Percentiles rank a stretch among this genome's conserved stretches.
Evolutionary conservation across 768 basidiomycete genomes (phyloP).

Genomic region (Dacryopinax spathularia): DNA sequence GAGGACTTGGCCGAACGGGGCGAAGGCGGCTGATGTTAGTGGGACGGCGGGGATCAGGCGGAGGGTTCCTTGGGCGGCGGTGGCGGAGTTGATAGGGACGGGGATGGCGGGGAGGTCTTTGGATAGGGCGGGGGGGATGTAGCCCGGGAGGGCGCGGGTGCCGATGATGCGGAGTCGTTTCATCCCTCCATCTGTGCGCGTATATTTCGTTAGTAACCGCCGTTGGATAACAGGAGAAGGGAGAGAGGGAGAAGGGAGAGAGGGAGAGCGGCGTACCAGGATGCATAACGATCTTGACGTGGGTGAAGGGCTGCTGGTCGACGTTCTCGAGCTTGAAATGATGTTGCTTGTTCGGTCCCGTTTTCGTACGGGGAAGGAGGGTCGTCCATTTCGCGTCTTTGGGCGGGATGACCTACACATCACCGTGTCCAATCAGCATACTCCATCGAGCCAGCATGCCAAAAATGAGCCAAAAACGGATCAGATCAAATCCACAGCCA

Average conservation of each 20-base stretch:
- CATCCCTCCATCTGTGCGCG: slow-evolving; percentile 62
- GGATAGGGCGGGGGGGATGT: background rate
- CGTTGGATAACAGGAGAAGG: background rate
- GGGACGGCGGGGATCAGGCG: slow-evolving; percentile 29
- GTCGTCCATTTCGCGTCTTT: slow-evolving; percentile 49
- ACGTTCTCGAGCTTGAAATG: slow-evolving; percentile 69
- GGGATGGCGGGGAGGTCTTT: slow-evolving; percentile 4
- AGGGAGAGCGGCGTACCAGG: slow-evolving; percentile 33
- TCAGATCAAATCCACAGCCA: too few relatives aligned
- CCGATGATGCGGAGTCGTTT: slow-evolving; percentile 84
- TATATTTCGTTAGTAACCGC: background rate
- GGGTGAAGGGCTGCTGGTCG: slow-evolving; percentile 47
- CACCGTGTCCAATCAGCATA: too few relatives aligned
- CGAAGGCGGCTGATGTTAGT: slow-evolving; percentile 74
- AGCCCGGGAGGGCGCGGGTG: slow-evolving; percentile 28
- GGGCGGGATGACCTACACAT: slow-evolving; percentile 18
- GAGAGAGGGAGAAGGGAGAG: background rate
- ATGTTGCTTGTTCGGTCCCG: slow-evolving; percentile 82
- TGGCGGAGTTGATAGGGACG: too few relatives aligned
- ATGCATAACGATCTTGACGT: slow-evolving; percentile 76
- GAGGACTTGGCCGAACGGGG: slow-evolving; percentile 78
- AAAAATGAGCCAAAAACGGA: too few relatives aligned
- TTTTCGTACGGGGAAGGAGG: slow-evolving; percentile 60
- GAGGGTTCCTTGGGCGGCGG: slow-evolving; percentile 10
- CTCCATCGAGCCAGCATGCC: too few relatives aligned